Evolutionary conservation across 2,329 filamentous ascomycete species (phyloP).

Genomic region (Pyrenochaeta sp.): DNA sequence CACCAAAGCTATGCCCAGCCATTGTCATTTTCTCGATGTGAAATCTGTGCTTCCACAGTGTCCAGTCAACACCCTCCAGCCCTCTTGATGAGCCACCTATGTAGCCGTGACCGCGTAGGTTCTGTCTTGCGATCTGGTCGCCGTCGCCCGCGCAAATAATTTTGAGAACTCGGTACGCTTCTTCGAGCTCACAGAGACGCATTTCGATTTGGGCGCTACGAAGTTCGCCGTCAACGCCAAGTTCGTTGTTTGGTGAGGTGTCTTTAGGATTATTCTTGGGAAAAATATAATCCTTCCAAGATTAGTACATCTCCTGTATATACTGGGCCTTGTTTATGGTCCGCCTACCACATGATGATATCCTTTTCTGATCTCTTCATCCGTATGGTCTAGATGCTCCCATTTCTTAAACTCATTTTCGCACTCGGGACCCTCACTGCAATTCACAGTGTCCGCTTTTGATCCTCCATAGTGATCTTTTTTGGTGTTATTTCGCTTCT

Average conservation of each 20-base stretch:
- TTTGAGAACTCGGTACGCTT: constrained; percentile 66
- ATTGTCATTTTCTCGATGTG: constrained; percentile 66
- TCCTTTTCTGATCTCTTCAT: constrained; percentile 47
- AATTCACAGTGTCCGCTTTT: constrained; percentile 7
- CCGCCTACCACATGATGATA: constrained; percentile 59
- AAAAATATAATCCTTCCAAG: constrained; percentile 65
- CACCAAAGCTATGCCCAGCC: constrained; percentile 73
- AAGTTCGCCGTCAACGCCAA: constrained; percentile 68
- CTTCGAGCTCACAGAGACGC: constrained; percentile 70
- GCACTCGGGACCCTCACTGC: constrained; percentile 11
- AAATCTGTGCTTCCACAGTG: constrained; percentile 64
- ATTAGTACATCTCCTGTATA: constrained; percentile 10
- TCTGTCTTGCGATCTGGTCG: constrained; percentile 59
- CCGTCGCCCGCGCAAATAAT: constrained; percentile 65
- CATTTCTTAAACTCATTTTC: constrained; percentile 33
- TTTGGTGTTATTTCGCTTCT: constrained; percentile 38
- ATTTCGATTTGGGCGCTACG: constrained; percentile 70
- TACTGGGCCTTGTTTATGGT: not conserved
- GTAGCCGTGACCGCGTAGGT: constrained; percentile 66
- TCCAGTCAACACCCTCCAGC: constrained; percentile 65
- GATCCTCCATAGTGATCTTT: constrained; percentile 29
- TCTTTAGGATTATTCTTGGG: constrained; percentile 62
- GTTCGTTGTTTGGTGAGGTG: constrained; percentile 62
- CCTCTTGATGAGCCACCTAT: constrained; percentile 67
- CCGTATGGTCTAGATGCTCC: constrained; percentile 48